phyloP scores from a whole-genome alignment of 352 stramenopile genomes.

The Phytophthora capsici region DNA sequence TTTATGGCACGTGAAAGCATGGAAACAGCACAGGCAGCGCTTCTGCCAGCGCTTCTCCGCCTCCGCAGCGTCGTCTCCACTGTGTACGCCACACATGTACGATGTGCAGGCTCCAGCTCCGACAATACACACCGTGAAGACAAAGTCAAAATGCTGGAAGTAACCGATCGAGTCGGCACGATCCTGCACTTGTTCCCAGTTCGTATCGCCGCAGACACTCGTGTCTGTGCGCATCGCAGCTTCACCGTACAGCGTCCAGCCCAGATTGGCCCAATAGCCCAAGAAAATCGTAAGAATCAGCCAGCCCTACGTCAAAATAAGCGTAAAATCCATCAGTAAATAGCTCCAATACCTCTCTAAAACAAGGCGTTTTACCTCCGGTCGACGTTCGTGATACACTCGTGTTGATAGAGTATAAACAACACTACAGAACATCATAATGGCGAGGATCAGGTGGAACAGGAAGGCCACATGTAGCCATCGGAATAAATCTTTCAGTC shows the following conservation, averaged over 20 bases:
- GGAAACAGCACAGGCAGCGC: slow-evolving; percentile 68
- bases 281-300: slow-evolving; percentile 68
- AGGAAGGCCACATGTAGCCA: slow-evolving; percentile 66
- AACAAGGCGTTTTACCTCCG: slow-evolving; percentile 42
- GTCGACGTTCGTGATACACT: slow-evolving; percentile 61
- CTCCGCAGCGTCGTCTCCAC: slow-evolving; percentile 52
- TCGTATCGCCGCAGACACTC: slow-evolving; percentile 47
- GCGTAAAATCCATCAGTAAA: slow-evolving; percentile 1
- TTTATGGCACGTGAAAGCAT: slow-evolving; percentile 58
- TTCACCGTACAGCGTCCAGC: slow-evolving; percentile 70
- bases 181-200: slow-evolving; percentile 63
- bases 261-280: slow-evolving; percentile 59
- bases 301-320: slow-evolving; percentile 38
- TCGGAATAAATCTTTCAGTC: slow-evolving; percentile 57
- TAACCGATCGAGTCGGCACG: slow-evolving; percentile 61
- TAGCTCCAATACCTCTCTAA: neutral
- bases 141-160: slow-evolving; percentile 77
- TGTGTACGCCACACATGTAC: slow-evolving; percentile 77
- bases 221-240: slow-evolving; percentile 57
- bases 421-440: slow-evolving; percentile 47
- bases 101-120: slow-evolving; percentile 51
- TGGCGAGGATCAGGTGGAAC: slow-evolving; percentile 49
- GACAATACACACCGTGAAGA: slow-evolving; percentile 58
- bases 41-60: slow-evolving; percentile 72
- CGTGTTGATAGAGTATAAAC: slow-evolving; percentile 56